Base-by-base conservation (phyloP, 768 basidiomycete genomes). In the Panus rudis region DNA sequence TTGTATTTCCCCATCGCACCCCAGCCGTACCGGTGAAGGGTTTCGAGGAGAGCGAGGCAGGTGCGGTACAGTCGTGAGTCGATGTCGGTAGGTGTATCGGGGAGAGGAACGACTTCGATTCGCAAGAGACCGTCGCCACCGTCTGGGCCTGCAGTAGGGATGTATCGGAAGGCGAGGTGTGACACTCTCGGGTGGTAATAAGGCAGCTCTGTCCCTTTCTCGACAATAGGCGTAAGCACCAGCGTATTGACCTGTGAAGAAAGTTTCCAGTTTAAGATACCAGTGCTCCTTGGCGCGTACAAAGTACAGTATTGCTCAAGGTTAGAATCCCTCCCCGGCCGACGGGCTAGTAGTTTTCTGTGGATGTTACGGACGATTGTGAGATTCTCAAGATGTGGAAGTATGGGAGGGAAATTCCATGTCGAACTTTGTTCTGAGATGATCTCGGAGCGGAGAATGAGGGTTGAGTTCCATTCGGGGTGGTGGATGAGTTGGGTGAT, bases 391-490 rank as follows among this genome's bases (percentile, higher is more conserved):
- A 82, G 49, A 2, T 25, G 28, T 0, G 75, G 73, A 5, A 72
- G 45, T 1, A 49, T 26, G 1, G 44, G 60, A 6, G 56, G 46
- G 21, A 62, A 54, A n/a, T 39, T 49, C 7, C 21, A 44, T 24
- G 64, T 53, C 4, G 52, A 52, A 6, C 51, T 59, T 19, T 58
- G 51, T 34, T 79, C 72, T 5, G 59, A 57, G 16, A 86, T 38
- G 3, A 73, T 75, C 28, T 94, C 88, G 0, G 92, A 86, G 2
- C 93, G 78, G 14, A 97, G 67, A 44, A 97, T 94, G 21, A 94
- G 73, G 0, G 88, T 85, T 0, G 90, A 91, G 57, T 93, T 94
- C 59, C 90, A 89, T 56, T 97, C 93, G 5, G 93, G 93, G 56
- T 94, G 91, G 27, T 85, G 75, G 6, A 92, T 69, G 14, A 94